Base-by-base conservation (phyloP, 2,329 filamentous ascomycete genomes). In the Stachybotrys chartarum region DNA sequence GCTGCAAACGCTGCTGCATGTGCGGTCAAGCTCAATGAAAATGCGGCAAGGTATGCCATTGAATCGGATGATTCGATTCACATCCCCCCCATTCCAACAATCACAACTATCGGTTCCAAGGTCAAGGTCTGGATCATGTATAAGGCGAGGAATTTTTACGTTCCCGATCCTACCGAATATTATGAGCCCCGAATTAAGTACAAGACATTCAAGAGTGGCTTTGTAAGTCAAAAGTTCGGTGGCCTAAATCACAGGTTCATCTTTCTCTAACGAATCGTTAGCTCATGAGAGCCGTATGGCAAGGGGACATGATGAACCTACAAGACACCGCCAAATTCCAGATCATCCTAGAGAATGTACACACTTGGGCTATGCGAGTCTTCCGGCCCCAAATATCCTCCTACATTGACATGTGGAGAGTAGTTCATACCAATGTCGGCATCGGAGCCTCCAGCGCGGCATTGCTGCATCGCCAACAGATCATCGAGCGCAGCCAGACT, bases 271-370 rank as follows among this genome's bases (percentile, higher is more conserved):
- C 48, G n/a, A 17, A 51, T 11, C 7, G 3, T 11, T 44, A 61
- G 62, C 10, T 62, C 1, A 64, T 62, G 59, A 47, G 54, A n/a
- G 49, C 45, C 7, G 57, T 62, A 7, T 64, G 62, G 61, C 30
- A 59, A 24, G 60, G 60, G 5, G 51, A 61, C 7, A 45, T 63
- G 47, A 54, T 44, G 7, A 54, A 45, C 3, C 7, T 56, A 1
- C 5, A 14, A 5, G 58, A 63, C 17, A 48, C 58, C 8, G 3
- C 59, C 12, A 54, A 56, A 11, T 53, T 64, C 32, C 31, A 55
- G 14, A 48, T 59, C 10, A 57, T 64, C 6, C 50, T 64, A n/a
- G 61, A 63, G n/a, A 64, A 63, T 17, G 53, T 55, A 6, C 54
- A 64, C 42, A 60, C 58, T 0, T 63, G 62, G 62, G 61, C 60